Evolutionary conservation across 345 rosid species (phyloP), one percentile per base, ranked within the genome.

Genomic region (Carallia brachiata): DNA sequence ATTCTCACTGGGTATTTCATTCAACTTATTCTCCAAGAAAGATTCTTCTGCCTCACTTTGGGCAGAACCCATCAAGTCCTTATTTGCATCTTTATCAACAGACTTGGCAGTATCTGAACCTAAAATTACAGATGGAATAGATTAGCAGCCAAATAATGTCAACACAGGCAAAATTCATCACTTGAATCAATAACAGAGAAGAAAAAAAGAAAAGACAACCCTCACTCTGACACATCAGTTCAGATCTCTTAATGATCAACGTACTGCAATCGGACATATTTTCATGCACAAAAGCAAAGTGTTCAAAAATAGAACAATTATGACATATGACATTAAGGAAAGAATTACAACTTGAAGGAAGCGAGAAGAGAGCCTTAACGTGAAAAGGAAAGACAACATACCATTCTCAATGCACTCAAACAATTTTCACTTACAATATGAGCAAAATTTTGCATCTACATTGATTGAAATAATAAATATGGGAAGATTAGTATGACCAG

Each of bases 1-100:
- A 48, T 34, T 63, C 68, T 44, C 66, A 62, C n/a, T 63, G 36
- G 76, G 61, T 37, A 62, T 30, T 37, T 67, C 83, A 69, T 68
- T 76, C 19, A 16, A 36, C 65, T 71, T 67, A 63, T 77, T 66
- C 66, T 69, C 75, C 39, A 61, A 15, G 62, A 52, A 31, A 16
- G 78, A 61, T 36, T 66, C 67, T 28, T 48, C 59, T 27, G 58
- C 36, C 65, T 60, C 70, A 37, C 63, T 54, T 61, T 70, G 67
- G 50, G 37, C 58, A 23, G 69, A 73, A 63, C n/a, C 23, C 36
- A 53, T 77, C 40, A 64, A 52, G 31, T 6, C 50, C 55, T 55
- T 69, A 44, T 47, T 44, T 44, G 57, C 64, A 52, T 74, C 76
- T 7, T 28, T 61, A 61, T 70, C 36, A 15, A 32, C 32, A 39